Conservation (phyloP, 106 monocot species). For the Allium fistulosum region DNA sequence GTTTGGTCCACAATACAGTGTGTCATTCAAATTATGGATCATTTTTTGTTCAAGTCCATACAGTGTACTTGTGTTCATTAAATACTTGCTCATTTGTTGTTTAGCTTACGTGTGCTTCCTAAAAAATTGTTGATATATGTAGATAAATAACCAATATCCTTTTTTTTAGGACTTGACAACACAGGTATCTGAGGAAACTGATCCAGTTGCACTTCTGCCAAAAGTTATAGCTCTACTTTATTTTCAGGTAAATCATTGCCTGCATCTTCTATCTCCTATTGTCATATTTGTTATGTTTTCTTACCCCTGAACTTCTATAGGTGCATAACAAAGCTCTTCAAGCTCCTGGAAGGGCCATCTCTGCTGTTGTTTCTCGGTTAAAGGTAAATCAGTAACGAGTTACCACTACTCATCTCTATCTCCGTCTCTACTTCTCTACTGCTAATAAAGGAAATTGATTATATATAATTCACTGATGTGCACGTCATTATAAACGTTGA, state of each 20-base stretch:
- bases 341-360: constrained; percentile 76
- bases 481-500: too few relatives aligned
- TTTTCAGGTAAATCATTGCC: constrained; percentile 53
- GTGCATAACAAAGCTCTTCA: constrained; percentile 83
- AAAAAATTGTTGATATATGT: not conserved
- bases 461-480: too few relatives aligned
- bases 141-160: not conserved
- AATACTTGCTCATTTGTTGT: not conserved
- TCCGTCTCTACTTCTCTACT: too few relatives aligned
- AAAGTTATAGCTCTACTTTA: constrained; percentile 75
- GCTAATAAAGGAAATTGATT: not conserved
- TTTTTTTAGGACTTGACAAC: constrained; percentile 60
- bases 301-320: constrained; percentile 18
- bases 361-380: constrained; percentile 50
- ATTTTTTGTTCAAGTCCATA: too few relatives aligned
- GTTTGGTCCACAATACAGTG: too few relatives aligned
- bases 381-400: constrained; percentile 37
- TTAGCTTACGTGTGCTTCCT: too few relatives aligned
- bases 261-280: not conserved
- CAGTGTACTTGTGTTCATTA: not conserved
- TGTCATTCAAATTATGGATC: too few relatives aligned
- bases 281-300: not conserved
- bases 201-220: constrained; percentile 67
- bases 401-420: not conserved
- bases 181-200: constrained; percentile 80